These are phyloP conservation scores for Mortierella sp. DNA, from an alignment of 371 early-diverging fungal genomes.

Conservation along the genomic window DNA sequence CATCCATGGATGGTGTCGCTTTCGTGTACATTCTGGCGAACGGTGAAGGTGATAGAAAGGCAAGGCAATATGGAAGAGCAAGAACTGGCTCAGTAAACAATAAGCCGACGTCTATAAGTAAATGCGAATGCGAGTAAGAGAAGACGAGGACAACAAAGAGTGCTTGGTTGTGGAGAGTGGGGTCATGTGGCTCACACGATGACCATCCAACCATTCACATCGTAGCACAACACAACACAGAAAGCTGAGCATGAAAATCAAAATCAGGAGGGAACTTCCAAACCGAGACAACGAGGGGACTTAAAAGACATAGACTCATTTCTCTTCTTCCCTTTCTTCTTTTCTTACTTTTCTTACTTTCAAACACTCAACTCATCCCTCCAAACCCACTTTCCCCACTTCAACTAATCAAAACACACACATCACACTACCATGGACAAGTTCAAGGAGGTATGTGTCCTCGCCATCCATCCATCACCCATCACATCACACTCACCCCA, in stretches of 20 bases:
- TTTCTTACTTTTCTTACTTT: constrained; percentile 6
- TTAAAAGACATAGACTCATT: neutral
- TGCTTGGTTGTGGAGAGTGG: neutral
- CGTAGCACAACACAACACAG: too few species aligned
- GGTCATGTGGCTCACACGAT: constrained; percentile 8
- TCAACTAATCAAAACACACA: constrained; percentile 1
- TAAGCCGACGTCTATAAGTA: too few species aligned
- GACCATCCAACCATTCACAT: neutral
- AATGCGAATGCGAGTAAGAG: neutral
- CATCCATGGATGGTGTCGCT: neutral
- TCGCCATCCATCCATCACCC: neutral
- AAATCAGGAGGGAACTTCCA: too few species aligned
- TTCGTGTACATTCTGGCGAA: neutral
- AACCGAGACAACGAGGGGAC: too few species aligned
- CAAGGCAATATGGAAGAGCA: neutral
- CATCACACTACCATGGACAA: constrained; percentile 64
- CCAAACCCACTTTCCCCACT: neutral
- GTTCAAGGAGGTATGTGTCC: constrained; percentile 64
- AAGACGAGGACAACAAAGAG: neutral
- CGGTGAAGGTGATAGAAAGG: neutral
- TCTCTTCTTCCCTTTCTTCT: neutral
- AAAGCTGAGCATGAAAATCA: too few species aligned
- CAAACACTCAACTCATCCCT: neutral
- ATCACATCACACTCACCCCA: neutral
- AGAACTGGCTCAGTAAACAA: constrained; percentile 12